Evolutionary conservation across 164 flowering plant genomes (phyloP), one percentile per base, ranked within the genome.

Genomic region (Magnolia changhungtana): DNA sequence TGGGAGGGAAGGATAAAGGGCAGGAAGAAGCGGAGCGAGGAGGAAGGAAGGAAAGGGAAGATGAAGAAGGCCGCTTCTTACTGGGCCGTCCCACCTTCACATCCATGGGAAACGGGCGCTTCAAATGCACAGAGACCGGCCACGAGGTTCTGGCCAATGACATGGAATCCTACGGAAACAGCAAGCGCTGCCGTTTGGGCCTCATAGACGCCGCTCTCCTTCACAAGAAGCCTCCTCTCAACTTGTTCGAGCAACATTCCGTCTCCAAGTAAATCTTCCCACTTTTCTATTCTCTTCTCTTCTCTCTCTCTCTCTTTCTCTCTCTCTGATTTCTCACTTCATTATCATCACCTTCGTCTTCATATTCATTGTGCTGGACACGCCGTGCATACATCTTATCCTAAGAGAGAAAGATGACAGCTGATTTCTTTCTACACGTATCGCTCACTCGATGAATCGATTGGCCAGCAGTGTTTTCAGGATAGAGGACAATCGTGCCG

Each of bases 41-140:
- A 69, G 50, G 16, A 23, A 21, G 16, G 8, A 24, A 21, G 16
- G 69, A 27, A 23, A 1, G n/a, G 29, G 79, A 76, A 29, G 73
- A 64, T 1, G 75, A 78, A 79, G 98, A 95, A 82, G 97, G 98
- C 19, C 55, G 52, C 3, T 77, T 84, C 74, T 80, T 96, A 5
- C 80, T 93, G 45, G 97, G 97, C 11, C n/a, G 80, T 3, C 97
- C 99, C 10, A 91, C 86, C 0, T 96, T 89, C 87, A 70, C 79
- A 18, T 75, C 87, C 79, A 85, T 93, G 23, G 90, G 83, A 21
- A 94, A 92, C 59, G 97, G 94, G 18, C 87, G 96, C 27, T 88
- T 91, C 85, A 87, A 82, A 76, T 96, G 98, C 86, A 72, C 85
- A 0, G 91, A 96, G 80, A 96, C 97, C 0, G 99, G 99, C 55